Evolutionary conservation across 2,329 filamentous ascomycete genomes (phyloP).

Genomic region (Parastagonospora nodorum): DNA sequence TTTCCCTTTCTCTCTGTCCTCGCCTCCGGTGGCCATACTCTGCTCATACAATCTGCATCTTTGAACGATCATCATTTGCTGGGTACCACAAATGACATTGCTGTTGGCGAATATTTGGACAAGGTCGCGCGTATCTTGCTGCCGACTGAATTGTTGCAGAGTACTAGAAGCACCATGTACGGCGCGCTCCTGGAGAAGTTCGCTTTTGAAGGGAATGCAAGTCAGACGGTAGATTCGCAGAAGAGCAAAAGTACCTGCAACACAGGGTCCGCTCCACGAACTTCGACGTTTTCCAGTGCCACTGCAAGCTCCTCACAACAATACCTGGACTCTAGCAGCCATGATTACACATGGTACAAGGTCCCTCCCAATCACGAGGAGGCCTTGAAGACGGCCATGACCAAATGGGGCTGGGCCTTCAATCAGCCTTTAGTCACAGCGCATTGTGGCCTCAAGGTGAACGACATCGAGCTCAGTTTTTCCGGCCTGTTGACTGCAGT

Average conservation of each 20-base stretch:
- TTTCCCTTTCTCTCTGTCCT: constrained; percentile 91
- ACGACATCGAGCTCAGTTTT: constrained; percentile 58
- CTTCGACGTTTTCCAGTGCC: background rate
- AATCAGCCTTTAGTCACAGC: constrained; percentile 67
- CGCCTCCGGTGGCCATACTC: constrained; percentile 89
- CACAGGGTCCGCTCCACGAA: background rate
- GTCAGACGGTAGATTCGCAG: background rate
- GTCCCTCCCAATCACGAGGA: constrained; percentile 66
- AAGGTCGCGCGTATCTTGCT: constrained; percentile 81
- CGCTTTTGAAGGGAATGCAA: constrained; percentile 63
- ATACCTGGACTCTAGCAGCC: constrained; percentile 20
- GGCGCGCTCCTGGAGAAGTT: constrained; percentile 79
- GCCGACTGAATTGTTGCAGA: constrained; percentile 62
- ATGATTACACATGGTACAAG: constrained; percentile 56
- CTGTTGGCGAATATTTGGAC: constrained; percentile 89
- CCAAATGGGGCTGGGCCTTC: constrained; percentile 69
- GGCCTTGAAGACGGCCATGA: constrained; percentile 53
- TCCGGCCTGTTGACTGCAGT: constrained; percentile 71
- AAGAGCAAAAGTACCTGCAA: background rate
- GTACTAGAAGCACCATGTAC: constrained; percentile 72
- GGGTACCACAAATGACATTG: constrained; percentile 75
- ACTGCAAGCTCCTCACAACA: constrained; percentile 21
- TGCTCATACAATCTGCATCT: constrained; percentile 75
- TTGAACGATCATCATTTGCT: constrained; percentile 74
- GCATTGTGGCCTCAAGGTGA: constrained; percentile 37